Conservation (phyloP, 106 monocot genomes). For the Posidonia australis region DNA sequence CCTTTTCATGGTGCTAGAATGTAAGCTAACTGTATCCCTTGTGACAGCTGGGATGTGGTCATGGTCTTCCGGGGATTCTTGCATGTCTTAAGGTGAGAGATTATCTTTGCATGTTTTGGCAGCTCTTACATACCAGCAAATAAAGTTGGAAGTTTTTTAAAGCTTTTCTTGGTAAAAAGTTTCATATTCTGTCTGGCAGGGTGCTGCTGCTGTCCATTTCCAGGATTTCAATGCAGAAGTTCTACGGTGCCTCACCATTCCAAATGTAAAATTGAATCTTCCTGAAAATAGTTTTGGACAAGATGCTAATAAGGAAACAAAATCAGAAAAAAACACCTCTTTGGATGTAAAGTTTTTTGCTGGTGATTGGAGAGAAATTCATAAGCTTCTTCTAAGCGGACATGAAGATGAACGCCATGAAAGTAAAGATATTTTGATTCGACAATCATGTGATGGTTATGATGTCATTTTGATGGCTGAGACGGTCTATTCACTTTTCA, state of each 20-base stretch:
- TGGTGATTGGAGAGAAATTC: slow-evolving; percentile 92
- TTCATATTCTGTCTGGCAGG: slow-evolving; percentile 26
- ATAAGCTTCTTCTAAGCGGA: slow-evolving; percentile 37
- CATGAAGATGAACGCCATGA: slow-evolving; percentile 8
- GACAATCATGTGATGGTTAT: slow-evolving; percentile 33
- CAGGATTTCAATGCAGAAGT: slow-evolving; percentile 98
- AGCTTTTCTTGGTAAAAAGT: no score
- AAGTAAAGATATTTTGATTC: neutral
- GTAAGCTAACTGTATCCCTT: neutral
- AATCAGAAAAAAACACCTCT: neutral
- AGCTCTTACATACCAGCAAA: no score
- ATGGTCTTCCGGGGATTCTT: slow-evolving; percentile 86
- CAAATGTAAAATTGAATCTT: slow-evolving; percentile 68
- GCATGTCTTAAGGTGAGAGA: slow-evolving; percentile 42
- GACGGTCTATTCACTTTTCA: slow-evolving; percentile 65
- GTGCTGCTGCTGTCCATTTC: slow-evolving; percentile 66
- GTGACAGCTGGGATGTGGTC: slow-evolving; percentile 85
- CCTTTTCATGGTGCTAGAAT: neutral
- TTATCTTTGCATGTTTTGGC: neutral
- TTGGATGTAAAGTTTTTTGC: slow-evolving; percentile 57
- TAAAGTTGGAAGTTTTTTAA: no score
- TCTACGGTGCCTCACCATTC: slow-evolving; percentile 59
- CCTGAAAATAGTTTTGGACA: neutral
- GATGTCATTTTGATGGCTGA: slow-evolving; percentile 95
- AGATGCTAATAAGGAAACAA: neutral